These are phyloP conservation scores for Teratosphaeriaceae sp. DNA, from an alignment of 2,329 filamentous ascomycete genomes.

Conservation along the genomic window DNA sequence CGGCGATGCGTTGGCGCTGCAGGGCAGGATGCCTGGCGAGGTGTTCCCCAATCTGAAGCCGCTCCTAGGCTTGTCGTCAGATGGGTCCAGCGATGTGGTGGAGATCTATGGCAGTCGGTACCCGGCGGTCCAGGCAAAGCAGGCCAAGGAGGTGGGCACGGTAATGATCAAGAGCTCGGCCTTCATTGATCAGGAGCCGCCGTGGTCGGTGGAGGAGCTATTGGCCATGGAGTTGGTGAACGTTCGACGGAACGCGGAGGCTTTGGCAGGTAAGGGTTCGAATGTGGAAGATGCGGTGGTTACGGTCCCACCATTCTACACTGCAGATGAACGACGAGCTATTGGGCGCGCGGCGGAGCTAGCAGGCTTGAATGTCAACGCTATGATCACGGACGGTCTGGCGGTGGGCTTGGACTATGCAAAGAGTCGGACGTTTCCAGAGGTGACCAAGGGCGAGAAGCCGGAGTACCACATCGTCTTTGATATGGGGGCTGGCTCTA, in stretches of 20 bases:
- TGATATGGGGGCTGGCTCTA: slow-evolving; percentile 95
- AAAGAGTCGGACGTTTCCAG: slow-evolving; percentile 82
- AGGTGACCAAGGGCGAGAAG: slow-evolving; percentile 71
- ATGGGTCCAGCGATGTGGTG: slow-evolving; percentile 52
- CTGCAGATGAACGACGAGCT: slow-evolving; percentile 80
- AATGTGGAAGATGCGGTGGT: slow-evolving; percentile 76
- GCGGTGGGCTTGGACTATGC: slow-evolving; percentile 95
- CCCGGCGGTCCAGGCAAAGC: slow-evolving; percentile 66
- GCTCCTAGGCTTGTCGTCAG: slow-evolving; percentile 63
- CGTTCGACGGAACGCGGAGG: slow-evolving; percentile 81
- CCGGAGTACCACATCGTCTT: slow-evolving; percentile 91
- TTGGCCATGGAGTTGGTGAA: slow-evolving; percentile 95
- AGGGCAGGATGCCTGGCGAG: slow-evolving; percentile 82
- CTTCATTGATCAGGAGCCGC: slow-evolving; percentile 59
- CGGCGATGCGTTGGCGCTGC: slow-evolving; percentile 80
- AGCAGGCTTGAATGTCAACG: slow-evolving; percentile 79
- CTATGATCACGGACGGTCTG: slow-evolving; percentile 79
- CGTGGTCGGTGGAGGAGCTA: slow-evolving; percentile 79
- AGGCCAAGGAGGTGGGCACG: slow-evolving; percentile 55
- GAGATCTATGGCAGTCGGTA: slow-evolving; percentile 67
- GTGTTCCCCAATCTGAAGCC: slow-evolving; percentile 93
- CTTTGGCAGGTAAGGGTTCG: slow-evolving; percentile 67
- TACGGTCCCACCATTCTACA: slow-evolving; percentile 86
- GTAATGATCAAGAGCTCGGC: slow-evolving; percentile 74
- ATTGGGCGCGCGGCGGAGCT: slow-evolving; percentile 78